A percentile compares a stretch with the other conserved stretches of the same genome.
Evolutionary conservation across 139 green algal species (phyloP).

Genomic region (Asterochloris erici): DNA sequence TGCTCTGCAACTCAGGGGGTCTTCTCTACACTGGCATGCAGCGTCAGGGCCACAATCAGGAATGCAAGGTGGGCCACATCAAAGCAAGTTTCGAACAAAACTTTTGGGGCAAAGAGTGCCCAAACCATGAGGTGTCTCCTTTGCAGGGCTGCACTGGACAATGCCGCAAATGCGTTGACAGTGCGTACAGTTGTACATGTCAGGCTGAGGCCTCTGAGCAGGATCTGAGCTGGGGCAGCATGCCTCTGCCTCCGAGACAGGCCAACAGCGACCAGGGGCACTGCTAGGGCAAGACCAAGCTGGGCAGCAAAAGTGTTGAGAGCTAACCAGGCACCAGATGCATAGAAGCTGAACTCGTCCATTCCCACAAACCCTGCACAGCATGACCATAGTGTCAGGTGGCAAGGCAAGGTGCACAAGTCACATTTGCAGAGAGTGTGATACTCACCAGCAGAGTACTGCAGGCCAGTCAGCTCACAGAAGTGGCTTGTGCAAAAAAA

Average conservation of each 20-base stretch:
- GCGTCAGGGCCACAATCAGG: too few relatives aligned
- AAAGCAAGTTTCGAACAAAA: slow-evolving; percentile 73
- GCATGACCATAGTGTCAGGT: neutral
- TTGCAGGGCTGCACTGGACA: slow-evolving; percentile 58
- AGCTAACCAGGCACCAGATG: slow-evolving; percentile 55
- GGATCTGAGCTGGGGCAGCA: too few relatives aligned
- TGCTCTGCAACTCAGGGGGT: too few relatives aligned
- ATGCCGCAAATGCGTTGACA: slow-evolving; percentile 20
- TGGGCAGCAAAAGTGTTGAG: slow-evolving; percentile 77
- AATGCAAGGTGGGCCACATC: neutral
- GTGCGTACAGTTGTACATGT: neutral
- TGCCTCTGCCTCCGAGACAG: too few relatives aligned
- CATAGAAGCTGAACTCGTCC: slow-evolving; percentile 58
- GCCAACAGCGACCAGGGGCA: slow-evolving; percentile 20
- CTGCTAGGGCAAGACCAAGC: slow-evolving; percentile 28
- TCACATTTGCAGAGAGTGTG: neutral
- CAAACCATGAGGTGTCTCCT: slow-evolving; percentile 84
- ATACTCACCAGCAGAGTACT: slow-evolving; percentile 64
- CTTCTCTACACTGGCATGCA: too few relatives aligned
- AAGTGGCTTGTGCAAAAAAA: slow-evolving; percentile 87
- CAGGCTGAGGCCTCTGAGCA: slow-evolving; percentile 6
- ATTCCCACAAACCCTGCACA: slow-evolving; percentile 78
- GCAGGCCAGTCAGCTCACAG: slow-evolving; percentile 87
- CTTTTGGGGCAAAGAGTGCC: slow-evolving; percentile 86
- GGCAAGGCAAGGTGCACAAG: neutral